Percentiles rank a stretch among this genome's conserved stretches.
phyloP scores from a whole-genome alignment of 768 basidiomycete species.

The Crassisporium funariophilum region DNA sequence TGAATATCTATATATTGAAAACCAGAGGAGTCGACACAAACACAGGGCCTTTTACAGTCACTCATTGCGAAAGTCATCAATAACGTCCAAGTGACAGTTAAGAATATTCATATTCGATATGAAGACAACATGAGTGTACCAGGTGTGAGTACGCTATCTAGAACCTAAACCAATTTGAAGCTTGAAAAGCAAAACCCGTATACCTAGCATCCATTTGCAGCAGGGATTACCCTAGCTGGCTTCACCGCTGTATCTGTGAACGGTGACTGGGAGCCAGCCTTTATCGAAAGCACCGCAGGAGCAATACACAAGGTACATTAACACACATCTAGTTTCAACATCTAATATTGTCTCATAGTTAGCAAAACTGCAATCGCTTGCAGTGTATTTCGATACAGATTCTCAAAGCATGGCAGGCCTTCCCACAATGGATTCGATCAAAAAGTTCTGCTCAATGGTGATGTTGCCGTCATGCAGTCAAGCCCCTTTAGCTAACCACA shows the following conservation, averaged over 20 bases:
- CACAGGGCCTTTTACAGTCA: conserved; percentile 84
- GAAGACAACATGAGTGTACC: conserved; percentile 95
- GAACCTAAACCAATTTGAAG: too few relatives aligned
- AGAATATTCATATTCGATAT: conserved; percentile 95
- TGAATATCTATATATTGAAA: conserved; percentile 13
- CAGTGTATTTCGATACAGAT: conserved; percentile 96
- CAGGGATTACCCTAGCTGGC: conserved; percentile 83
- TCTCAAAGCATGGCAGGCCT: conserved; percentile 75
- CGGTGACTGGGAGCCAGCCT: conserved; percentile 83
- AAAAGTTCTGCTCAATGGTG: conserved; percentile 77
- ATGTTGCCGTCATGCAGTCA: conserved; percentile 10
- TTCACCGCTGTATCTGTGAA: conserved; percentile 92
- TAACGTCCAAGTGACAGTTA: conserved; percentile 93
- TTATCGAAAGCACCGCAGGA: conserved; percentile 86
- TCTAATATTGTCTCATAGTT: conserved; percentile 48
- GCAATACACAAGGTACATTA: conserved; percentile 82
- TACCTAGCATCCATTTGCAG: conserved; percentile 98
- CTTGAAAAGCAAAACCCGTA: too few relatives aligned
- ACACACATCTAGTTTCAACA: neutral
- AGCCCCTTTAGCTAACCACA: neutral
- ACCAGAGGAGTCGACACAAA: conserved; percentile 65
- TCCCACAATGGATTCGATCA: conserved; percentile 62
- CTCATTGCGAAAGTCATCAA: conserved; percentile 89
- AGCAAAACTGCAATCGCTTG: conserved; percentile 82
- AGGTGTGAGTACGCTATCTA: conserved; percentile 81